Percentiles rank a stretch among this genome's conserved stretches.
Conservation (phyloP, 83 land plant genomes). For the Diphasiastrum complanatum region DNA sequence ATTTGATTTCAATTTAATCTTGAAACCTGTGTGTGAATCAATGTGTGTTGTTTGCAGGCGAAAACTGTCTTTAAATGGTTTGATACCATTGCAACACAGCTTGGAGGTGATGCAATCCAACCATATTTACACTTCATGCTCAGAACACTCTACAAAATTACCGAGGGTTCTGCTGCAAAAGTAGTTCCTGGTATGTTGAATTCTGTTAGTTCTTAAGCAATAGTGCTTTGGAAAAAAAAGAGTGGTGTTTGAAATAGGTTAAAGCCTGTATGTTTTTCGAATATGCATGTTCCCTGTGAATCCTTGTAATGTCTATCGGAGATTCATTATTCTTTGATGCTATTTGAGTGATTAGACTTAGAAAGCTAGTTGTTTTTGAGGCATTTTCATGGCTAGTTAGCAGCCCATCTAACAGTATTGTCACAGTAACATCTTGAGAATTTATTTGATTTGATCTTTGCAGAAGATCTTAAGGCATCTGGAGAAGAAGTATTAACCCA, state of each 20-base stretch:
- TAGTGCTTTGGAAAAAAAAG: too few relatives aligned
- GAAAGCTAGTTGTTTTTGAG: too few relatives aligned
- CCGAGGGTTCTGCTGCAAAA: constrained; percentile 71
- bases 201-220: background rate
- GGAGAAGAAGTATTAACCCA: constrained; percentile 52
- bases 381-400: too few relatives aligned
- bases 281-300: too few relatives aligned
- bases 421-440: background rate
- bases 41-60: constrained; percentile 53
- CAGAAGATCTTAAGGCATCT: constrained; percentile 60
- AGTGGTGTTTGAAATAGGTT: too few relatives aligned
- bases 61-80: constrained; percentile 59
- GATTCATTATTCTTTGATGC: too few relatives aligned
- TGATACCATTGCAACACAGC: constrained; percentile 34
- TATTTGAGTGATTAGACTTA: too few relatives aligned
- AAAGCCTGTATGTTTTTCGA: too few relatives aligned
- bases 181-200: constrained; percentile 49
- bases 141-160: constrained; percentile 55
- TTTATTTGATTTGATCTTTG: background rate
- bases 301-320: too few relatives aligned
- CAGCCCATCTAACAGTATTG: background rate
- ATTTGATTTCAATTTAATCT: too few relatives aligned
- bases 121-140: constrained; percentile 47
- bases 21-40: too few relatives aligned
- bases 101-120: constrained; percentile 34